These are phyloP conservation scores for Phytophthora ramorum DNA, from an alignment of 352 stramenopile species.

Conservation along the genomic window DNA sequence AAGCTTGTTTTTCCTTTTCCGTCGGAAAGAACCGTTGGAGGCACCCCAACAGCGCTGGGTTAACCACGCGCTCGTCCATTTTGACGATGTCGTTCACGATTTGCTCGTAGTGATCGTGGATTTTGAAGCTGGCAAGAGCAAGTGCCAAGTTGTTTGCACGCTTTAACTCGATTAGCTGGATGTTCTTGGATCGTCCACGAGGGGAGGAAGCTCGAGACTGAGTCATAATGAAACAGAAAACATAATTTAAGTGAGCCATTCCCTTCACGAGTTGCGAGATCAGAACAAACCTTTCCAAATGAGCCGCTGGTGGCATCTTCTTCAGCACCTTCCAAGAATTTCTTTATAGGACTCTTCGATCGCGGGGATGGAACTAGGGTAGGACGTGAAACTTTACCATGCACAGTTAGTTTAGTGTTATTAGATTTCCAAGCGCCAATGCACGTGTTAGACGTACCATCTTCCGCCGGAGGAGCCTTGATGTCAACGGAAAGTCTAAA, in stretches of 20 bases:
- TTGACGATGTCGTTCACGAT: constrained; percentile 64
- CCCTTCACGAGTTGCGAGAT: neutral
- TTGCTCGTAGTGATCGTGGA: constrained; percentile 71
- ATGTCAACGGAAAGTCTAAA: constrained; percentile 64
- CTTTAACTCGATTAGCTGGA: constrained; percentile 82
- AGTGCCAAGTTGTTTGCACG: constrained; percentile 83
- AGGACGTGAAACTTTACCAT: constrained; percentile 48
- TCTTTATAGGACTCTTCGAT: constrained; percentile 41
- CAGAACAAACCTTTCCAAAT: constrained; percentile 67
- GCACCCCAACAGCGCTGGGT: constrained; percentile 65
- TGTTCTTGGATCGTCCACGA: constrained; percentile 73
- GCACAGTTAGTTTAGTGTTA: constrained; percentile 7
- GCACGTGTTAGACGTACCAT: constrained; percentile 43
- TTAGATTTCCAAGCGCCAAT: neutral
- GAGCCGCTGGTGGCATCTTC: constrained; percentile 27
- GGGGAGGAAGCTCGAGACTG: constrained; percentile 74
- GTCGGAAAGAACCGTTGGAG: constrained; percentile 83
- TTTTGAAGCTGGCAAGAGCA: constrained; percentile 80
- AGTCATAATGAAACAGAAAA: neutral
- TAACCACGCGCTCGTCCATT: constrained; percentile 68
- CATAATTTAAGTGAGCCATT: neutral
- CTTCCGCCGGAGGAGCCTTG: constrained; percentile 40
- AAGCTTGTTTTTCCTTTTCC: constrained; percentile 56
- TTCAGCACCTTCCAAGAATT: constrained; percentile 24
- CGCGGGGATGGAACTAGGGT: constrained; percentile 63